A percentile compares a stretch with the other conserved stretches of the same genome.
Conservation (phyloP, 208 protist genomes). For the Entamoeba dispar region DNA sequence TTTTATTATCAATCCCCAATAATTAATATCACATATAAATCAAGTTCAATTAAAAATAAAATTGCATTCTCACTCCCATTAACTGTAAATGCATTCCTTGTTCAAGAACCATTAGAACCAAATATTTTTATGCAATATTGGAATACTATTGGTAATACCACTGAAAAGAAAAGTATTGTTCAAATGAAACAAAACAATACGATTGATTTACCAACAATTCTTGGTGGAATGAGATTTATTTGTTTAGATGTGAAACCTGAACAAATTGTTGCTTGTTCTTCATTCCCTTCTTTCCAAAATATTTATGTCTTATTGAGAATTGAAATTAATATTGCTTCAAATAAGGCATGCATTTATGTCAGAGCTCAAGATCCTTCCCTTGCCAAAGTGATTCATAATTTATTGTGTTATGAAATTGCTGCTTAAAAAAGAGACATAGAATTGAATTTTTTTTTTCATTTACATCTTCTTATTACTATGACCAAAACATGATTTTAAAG, state of each 20-base stretch:
- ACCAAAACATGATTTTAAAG: too few relatives aligned
- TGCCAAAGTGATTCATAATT: background rate
- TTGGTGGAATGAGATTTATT: background rate
- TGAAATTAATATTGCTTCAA: background rate
- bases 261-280: background rate
- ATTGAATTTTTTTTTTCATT: too few relatives aligned
- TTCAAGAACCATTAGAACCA: background rate
- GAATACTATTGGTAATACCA: background rate
- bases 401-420: background rate
- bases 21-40: background rate
- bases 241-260: background rate
- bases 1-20: background rate
- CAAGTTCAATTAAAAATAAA: background rate
- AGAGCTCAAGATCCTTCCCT: background rate
- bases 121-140: background rate
- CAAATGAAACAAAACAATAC: background rate
- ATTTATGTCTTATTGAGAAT: background rate
- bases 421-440: background rate
- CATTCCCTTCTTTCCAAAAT: background rate
- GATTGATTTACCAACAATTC: background rate
- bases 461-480: too few relatives aligned
- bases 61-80: background rate
- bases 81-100: background rate
- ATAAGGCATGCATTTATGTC: background rate
- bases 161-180: background rate